phyloP scores from a whole-genome alignment of 148 eudicot species.

The Suaeda aralocaspica region DNA sequence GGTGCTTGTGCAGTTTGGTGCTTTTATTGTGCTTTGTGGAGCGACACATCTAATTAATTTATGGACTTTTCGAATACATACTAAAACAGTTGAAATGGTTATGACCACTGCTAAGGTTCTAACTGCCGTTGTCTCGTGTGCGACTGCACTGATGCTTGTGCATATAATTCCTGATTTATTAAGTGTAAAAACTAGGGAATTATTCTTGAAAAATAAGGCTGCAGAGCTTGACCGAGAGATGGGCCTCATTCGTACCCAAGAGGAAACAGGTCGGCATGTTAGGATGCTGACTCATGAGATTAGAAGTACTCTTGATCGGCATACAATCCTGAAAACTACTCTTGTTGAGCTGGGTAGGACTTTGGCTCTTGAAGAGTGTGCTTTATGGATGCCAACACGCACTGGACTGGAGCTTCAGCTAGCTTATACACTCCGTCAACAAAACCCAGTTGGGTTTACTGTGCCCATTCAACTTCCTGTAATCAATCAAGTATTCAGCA shows the following conservation, averaged over 20 bases:
- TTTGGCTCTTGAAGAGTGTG: conserved; percentile 88
- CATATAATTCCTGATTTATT: conserved; percentile 91
- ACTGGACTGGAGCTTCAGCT: conserved; percentile 84
- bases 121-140: conserved; percentile 89
- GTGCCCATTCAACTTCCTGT: conserved; percentile 89
- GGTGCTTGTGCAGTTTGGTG: conserved; percentile 98
- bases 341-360: conserved; percentile 94
- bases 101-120: conserved; percentile 80
- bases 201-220: conserved; percentile 91
- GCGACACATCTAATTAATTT: conserved; percentile 84
- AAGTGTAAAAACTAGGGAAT: conserved; percentile 87
- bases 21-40: conserved; percentile 94
- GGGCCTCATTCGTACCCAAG: conserved; percentile 94
- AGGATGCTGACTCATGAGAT: conserved; percentile 96
- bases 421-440: conserved; percentile 85
- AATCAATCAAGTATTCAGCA: conserved; percentile 70
- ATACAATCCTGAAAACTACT: conserved; percentile 83
- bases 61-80: conserved; percentile 73
- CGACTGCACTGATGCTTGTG: conserved; percentile 88
- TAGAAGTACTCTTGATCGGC: conserved; percentile 93
- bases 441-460: conserved; percentile 76
- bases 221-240: conserved; percentile 91
- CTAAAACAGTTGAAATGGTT: conserved; percentile 71
- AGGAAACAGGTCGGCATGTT: conserved; percentile 93
- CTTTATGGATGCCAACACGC: conserved; percentile 95